Evolutionary conservation across 106 monocot species (phyloP).

Genomic region (Alisma plantagoaquatica): DNA sequence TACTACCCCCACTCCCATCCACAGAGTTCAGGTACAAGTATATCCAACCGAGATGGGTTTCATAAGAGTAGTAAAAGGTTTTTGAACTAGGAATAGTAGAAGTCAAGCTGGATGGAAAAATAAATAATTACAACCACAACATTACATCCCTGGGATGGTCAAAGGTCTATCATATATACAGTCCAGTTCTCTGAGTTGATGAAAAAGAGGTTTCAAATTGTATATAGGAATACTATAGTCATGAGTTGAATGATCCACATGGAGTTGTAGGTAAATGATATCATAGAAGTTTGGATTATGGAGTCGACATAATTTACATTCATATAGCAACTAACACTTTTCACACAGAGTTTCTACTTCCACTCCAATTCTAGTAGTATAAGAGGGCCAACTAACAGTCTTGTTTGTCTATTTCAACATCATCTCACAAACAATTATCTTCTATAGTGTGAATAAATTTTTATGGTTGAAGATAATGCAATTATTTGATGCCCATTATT

Average conservation of each 20-base stretch:
- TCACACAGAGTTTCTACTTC: constrained; percentile 20
- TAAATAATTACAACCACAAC: constrained; percentile 23
- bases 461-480: constrained; percentile 8
- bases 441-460: constrained; percentile 15
- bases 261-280: too few species aligned
- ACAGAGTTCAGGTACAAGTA: constrained; percentile 16
- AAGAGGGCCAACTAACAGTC: constrained; percentile 26
- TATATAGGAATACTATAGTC: constrained; percentile 19
- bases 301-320: too few species aligned
- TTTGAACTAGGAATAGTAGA: constrained; percentile 5
- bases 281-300: too few species aligned
- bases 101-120: constrained; percentile 11
- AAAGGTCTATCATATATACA: constrained; percentile 53
- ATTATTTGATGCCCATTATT: constrained; percentile 52
- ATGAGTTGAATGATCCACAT: background rate
- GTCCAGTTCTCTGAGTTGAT: constrained; percentile 11
- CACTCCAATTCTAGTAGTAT: constrained; percentile 21
- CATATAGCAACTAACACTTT: background rate
- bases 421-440: constrained; percentile 25
- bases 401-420: constrained; percentile 20
- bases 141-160: constrained; percentile 27
- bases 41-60: constrained; percentile 16
- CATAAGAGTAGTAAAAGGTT: constrained; percentile 26
- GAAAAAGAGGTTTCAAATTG: constrained; percentile 35
- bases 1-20: constrained; percentile 19